A percentile compares a stretch with the other conserved stretches of the same genome.
Conservation (phyloP, 805 yeast genomes). For the Lipomyces japonicus region DNA sequence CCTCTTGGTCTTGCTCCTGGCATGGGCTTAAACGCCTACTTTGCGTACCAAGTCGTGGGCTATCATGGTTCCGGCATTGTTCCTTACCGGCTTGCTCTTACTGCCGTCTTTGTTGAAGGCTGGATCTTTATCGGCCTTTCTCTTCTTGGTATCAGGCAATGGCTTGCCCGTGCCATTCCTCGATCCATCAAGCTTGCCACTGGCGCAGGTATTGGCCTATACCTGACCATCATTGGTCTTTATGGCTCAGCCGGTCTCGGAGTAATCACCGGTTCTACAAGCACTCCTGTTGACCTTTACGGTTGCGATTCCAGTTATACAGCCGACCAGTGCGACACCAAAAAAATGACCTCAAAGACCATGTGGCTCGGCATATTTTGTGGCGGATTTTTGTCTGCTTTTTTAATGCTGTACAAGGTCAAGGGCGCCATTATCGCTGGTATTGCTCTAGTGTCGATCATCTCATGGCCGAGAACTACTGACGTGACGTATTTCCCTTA, state of each 20-base stretch:
- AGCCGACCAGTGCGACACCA: constrained; percentile 18
- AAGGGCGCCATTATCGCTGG: constrained; percentile 30
- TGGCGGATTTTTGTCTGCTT: constrained; percentile 29
- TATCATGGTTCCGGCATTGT: constrained; percentile 29
- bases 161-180: constrained; percentile 32
- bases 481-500: constrained; percentile 29
- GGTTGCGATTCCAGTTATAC: constrained; percentile 28
- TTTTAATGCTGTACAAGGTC: constrained; percentile 27
- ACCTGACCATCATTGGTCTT: constrained; percentile 29
- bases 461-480: constrained; percentile 28
- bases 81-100: constrained; percentile 27
- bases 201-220: constrained; percentile 30
- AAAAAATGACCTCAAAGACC: constrained; percentile 23
- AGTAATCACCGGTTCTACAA: constrained; percentile 24
- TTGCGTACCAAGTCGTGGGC: constrained; percentile 31
- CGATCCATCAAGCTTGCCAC: constrained; percentile 28
- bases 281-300: constrained; percentile 29
- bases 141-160: constrained; percentile 29
- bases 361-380: constrained; percentile 31
- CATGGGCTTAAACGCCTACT: constrained; percentile 31
- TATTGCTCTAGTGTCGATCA: constrained; percentile 27
- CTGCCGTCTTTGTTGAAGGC: constrained; percentile 32
- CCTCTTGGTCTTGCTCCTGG: constrained; percentile 32
- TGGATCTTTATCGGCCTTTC: constrained; percentile 29
- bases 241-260: constrained; percentile 30